phyloP scores from a whole-genome alignment of 1,284 basidiomycete species.

The Tetrapyrgos nigripes region DNA sequence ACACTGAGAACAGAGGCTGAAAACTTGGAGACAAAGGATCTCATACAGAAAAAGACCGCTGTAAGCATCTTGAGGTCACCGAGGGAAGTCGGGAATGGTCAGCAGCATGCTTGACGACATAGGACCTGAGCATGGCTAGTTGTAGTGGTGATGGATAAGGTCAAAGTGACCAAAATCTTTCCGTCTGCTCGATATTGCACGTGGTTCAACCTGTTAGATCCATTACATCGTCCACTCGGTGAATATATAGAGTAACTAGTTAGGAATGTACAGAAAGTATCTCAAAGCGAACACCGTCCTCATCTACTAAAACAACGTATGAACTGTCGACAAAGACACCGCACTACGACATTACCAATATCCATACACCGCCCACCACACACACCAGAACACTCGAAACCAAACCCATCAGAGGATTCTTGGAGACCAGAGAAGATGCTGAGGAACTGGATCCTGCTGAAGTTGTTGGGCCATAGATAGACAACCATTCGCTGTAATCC shows the following conservation, averaged over 20 bases:
- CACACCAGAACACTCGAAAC: not conserved
- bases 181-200: not conserved
- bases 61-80: not conserved
- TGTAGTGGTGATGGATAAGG: not conserved
- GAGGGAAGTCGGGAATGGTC: not conserved
- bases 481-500: conserved; percentile 59
- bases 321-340: not conserved
- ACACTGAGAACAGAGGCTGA: too few relatives aligned
- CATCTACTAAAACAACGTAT: too few relatives aligned
- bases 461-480: conserved; percentile 48
- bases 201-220: too few relatives aligned
- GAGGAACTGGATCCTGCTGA: conserved; percentile 30
- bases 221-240: too few relatives aligned
- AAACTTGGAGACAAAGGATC: too few relatives aligned
- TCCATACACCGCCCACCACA: not conserved
- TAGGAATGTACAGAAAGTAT: too few relatives aligned
- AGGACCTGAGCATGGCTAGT: not conserved
- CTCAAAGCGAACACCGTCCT: too few relatives aligned
- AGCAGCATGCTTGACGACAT: not conserved
- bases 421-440: not conserved
- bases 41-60: not conserved
- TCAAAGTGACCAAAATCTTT: not conserved
- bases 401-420: not conserved
- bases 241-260: too few relatives aligned
- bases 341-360: not conserved